These are phyloP conservation scores for Lanmaoa pseudosensibilis DNA, from an alignment of 768 basidiomycete genomes.

Conservation along the genomic window DNA sequence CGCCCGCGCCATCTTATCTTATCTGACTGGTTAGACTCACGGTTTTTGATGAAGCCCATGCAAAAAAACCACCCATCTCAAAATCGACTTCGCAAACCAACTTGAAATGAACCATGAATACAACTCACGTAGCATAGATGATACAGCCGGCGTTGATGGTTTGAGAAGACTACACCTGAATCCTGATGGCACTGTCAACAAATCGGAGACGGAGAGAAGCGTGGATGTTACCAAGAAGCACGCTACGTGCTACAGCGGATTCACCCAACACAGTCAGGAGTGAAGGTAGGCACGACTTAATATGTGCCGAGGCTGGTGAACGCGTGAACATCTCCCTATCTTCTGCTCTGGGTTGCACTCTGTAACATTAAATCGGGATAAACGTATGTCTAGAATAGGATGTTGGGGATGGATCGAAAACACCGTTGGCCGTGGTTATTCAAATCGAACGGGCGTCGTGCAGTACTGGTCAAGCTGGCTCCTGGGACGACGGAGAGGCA, in stretches of 20 bases:
- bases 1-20: conserved; percentile 23
- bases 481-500: neutral
- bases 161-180: neutral
- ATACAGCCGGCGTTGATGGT: neutral
- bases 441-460: neutral
- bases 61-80: neutral
- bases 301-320: neutral
- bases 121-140: neutral
- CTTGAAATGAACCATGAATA: neutral
- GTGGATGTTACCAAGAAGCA: neutral
- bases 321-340: neutral
- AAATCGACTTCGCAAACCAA: neutral
- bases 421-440: neutral
- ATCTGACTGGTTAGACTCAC: conserved; percentile 8
- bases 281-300: neutral
- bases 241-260: neutral
- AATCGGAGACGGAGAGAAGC: neutral
- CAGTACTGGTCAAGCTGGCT: too few relatives aligned
- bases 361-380: neutral
- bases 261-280: neutral
- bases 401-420: neutral
- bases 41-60: neutral
- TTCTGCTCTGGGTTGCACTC: neutral
- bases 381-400: neutral
- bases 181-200: neutral